Evolutionary conservation across 345 rosid species (phyloP).

Genomic region (Citrus glauca): DNA sequence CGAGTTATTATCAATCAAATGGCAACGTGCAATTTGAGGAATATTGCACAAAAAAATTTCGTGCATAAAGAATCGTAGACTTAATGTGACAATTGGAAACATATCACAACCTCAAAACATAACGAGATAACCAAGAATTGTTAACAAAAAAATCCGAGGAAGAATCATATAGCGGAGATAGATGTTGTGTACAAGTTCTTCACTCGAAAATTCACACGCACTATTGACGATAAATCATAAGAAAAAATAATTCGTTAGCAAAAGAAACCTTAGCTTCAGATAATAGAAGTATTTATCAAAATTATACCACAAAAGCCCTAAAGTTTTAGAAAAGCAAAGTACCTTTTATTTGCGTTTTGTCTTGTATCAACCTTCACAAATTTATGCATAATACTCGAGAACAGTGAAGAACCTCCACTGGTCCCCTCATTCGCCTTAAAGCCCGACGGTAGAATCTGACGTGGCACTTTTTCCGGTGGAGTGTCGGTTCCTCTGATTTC

Average conservation of each 20-base stretch:
- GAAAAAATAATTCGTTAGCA: background rate
- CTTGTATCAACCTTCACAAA: conserved; percentile 57
- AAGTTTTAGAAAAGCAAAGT: conserved; percentile 1
- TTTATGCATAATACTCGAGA: conserved; percentile 85
- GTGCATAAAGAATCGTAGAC: background rate
- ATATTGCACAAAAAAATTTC: background rate
- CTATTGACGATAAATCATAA: background rate
- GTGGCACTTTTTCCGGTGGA: conserved; percentile 90
- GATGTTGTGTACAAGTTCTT: background rate
- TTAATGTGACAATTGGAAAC: background rate
- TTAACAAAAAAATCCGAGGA: background rate
- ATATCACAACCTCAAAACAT: background rate
- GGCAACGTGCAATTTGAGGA: background rate
- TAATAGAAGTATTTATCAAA: background rate
- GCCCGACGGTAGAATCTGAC: conserved; percentile 50
- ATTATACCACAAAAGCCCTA: background rate
- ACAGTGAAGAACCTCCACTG: conserved; percentile 45
- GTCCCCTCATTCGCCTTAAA: conserved; percentile 23
- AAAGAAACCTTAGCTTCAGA: background rate
- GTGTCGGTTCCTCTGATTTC: conserved; percentile 75
- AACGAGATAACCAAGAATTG: background rate
- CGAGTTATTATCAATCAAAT: background rate
- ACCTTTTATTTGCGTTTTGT: conserved; percentile 44
- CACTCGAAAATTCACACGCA: background rate
- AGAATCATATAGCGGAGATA: background rate